phyloP scores from a whole-genome alignment of 164 flowering plant species.

The Chimonanthus praecox region DNA sequence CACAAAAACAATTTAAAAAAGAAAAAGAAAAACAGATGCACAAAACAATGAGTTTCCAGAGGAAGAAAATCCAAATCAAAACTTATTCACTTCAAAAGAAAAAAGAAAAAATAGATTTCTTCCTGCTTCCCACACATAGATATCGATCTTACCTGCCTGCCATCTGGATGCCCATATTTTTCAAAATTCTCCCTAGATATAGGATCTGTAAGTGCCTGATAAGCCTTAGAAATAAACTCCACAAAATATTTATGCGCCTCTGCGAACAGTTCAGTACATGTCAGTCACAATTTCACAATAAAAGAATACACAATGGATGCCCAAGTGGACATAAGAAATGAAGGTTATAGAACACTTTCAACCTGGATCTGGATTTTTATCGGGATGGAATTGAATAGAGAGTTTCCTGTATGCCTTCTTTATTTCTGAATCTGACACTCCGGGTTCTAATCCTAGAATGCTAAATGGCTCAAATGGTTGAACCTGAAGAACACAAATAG shows the following conservation, averaged over 20 bases:
- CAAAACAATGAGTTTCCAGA: too few relatives aligned
- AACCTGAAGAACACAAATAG: conserved; percentile 28
- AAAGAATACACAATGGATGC: background rate
- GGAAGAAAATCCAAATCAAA: too few relatives aligned
- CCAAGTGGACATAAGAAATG: background rate
- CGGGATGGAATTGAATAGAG: conserved; percentile 95
- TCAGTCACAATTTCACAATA: background rate
- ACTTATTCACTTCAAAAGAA: background rate
- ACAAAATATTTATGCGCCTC: conserved; percentile 90
- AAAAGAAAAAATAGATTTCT: conserved; percentile 1
- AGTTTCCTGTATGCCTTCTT: conserved; percentile 93
- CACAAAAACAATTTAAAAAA: background rate
- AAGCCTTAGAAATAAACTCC: conserved; percentile 93
- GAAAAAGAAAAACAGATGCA: too few relatives aligned
- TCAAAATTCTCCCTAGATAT: conserved; percentile 91
- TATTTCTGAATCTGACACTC: conserved; percentile 85
- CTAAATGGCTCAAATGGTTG: conserved; percentile 88
- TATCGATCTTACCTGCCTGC: conserved; percentile 65
- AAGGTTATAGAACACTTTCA: conserved; percentile 24
- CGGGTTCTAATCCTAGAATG: conserved; percentile 81
- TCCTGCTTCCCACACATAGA: background rate
- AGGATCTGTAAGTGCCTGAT: conserved; percentile 96
- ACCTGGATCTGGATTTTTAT: conserved; percentile 99
- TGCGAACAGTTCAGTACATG: conserved; percentile 26
- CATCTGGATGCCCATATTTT: conserved; percentile 99